phyloP scores from a whole-genome alignment of 257 asterid genomes.

The Plantago major region DNA sequence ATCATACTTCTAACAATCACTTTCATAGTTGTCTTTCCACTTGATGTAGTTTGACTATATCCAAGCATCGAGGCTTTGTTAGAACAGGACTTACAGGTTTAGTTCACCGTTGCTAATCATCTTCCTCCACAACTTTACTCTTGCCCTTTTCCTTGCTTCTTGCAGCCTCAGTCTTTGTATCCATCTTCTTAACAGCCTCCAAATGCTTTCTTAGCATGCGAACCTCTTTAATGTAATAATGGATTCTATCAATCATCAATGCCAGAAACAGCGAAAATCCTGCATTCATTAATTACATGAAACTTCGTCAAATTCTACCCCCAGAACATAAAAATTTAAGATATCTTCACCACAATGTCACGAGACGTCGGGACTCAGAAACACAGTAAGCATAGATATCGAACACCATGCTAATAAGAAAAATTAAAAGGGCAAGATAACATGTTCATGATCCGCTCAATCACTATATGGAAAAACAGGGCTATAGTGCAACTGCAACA shows the following conservation, averaged over 20 bases:
- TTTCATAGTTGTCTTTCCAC: not conserved
- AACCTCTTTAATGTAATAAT: conserved; percentile 87
- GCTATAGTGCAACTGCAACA: too few species aligned
- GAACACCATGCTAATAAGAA: too few species aligned
- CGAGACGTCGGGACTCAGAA: too few species aligned
- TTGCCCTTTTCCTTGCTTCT: conserved; percentile 34
- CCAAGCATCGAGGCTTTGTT: too few species aligned
- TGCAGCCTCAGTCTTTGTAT: conserved; percentile 36
- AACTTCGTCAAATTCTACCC: not conserved
- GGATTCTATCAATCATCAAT: conserved; percentile 77
- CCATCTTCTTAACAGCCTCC: conserved; percentile 65
- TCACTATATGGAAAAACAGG: too few species aligned
- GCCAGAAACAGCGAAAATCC: conserved; percentile 61
- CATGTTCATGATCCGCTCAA: too few species aligned
- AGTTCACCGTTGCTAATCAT: conserved; percentile 23
- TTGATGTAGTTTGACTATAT: not conserved
- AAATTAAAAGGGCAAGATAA: too few species aligned
- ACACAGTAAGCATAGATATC: too few species aligned
- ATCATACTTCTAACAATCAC: not conserved
- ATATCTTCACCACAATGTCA: too few species aligned
- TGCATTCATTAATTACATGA: conserved; percentile 25
- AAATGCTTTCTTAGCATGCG: conserved; percentile 67
- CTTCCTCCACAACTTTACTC: conserved; percentile 29
- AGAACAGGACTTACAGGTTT: too few species aligned
- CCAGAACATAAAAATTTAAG: too few species aligned